phyloP scores from a whole-genome alignment of 306 rosid species.

The Fragaria ananassa region DNA sequence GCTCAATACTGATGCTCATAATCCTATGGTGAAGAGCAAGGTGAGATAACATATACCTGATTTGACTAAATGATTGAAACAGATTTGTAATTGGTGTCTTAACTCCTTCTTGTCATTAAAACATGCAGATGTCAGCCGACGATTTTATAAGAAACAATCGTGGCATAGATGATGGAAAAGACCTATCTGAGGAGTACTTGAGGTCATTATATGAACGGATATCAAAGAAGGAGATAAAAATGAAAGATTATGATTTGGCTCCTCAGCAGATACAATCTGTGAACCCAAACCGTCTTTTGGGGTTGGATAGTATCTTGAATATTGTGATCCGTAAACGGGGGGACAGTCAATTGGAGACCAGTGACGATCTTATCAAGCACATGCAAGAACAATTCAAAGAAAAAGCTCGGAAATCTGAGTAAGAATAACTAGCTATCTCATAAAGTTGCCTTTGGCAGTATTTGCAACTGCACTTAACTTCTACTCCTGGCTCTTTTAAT shows the following conservation, averaged over 20 bases:
- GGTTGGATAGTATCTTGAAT: slow-evolving; percentile 89
- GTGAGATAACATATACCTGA: slow-evolving; percentile 39
- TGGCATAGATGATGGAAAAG: slow-evolving; percentile 98
- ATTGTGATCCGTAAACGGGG: slow-evolving; percentile 75
- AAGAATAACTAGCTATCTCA: slow-evolving; percentile 34
- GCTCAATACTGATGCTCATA: slow-evolving; percentile 99
- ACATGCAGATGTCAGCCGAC: slow-evolving; percentile 94
- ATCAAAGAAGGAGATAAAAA: slow-evolving; percentile 91
- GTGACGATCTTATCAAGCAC: slow-evolving; percentile 88
- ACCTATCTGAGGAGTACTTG: slow-evolving; percentile 83
- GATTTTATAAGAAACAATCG: slow-evolving; percentile 98
- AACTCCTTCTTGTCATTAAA: slow-evolving; percentile 16
- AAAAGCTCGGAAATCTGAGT: slow-evolving; percentile 97
- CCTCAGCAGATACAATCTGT: slow-evolving; percentile 72
- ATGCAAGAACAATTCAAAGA: slow-evolving; percentile 99
- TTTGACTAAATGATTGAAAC: slow-evolving; percentile 24
- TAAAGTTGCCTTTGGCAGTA: slow-evolving; percentile 12
- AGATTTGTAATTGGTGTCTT: slow-evolving; percentile 10
- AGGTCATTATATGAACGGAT: slow-evolving; percentile 83
- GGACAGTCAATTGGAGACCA: slow-evolving; percentile 78
- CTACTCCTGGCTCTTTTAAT: not conserved
- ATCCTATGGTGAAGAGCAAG: slow-evolving; percentile 93
- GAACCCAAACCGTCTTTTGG: slow-evolving; percentile 75
- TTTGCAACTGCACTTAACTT: slow-evolving; percentile 11
- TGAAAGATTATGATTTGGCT: slow-evolving; percentile 83